Evolutionary conservation across 495 filamentous ascomycete species (phyloP), one percentile per base, ranked within the genome.

Genomic region (Penicillium antarcticum): DNA sequence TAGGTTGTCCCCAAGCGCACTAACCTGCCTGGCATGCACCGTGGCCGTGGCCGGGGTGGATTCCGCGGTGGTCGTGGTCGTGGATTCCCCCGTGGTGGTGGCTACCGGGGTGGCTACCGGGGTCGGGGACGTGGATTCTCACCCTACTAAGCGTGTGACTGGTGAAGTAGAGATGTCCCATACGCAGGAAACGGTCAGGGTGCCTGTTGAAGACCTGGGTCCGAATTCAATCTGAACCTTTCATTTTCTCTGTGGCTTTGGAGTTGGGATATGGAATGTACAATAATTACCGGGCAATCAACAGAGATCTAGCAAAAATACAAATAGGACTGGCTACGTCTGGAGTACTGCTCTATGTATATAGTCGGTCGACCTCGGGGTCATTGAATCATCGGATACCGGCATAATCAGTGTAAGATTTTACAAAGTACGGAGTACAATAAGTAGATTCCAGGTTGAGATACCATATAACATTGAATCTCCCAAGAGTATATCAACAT

Each of bases 1-100:
- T 55, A 92, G 88, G 88, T 99, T 32, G 89, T 91, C 2, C 95
- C 95, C 4, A 99, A 99, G 71, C 87, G 95, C 35, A 99, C 95
- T 43, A 99, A 99, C 66, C 73, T 99, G 36, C 95, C 95, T 1
- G 95, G 95, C 53, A 89, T 97, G 89, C 84, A 85, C 55, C 83
- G 91, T 24, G 88, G 87, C 26, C 80, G 88, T 43, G 85, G 92
- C 16, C 80, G 89, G 48, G 85, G 85, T 47, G 80, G 80, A 35
- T 76, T 78, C 53, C 82, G 86, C 46, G 78, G 88, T 52, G 82
- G 90, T 44, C 82, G 85, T 35, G 75, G 83, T 55, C 74, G 82
- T 52, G 85, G 81, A 26, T 86, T 79, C 62, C 82, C 83, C 33
- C 79, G 82, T 76, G 37, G 91, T 48, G 87, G 86, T 37, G 84